Evolutionary conservation across 2,329 filamentous ascomycete species (phyloP).

Genomic region (Ceratocystis cacaofunesta): DNA sequence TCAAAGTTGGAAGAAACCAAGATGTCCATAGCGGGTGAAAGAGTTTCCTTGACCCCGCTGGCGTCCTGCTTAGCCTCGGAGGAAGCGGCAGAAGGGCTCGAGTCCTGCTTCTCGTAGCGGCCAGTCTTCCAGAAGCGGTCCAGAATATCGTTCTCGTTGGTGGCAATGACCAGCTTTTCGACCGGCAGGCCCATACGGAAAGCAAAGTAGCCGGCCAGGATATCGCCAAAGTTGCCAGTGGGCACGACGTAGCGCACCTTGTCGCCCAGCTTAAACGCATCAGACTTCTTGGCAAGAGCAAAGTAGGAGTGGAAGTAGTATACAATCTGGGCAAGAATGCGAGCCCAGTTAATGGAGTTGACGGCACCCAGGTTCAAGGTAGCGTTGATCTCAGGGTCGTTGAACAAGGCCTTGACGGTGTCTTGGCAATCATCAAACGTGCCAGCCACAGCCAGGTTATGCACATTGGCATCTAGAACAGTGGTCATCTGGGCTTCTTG

Average conservation of each 20-base stretch:
- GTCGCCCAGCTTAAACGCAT: slow-evolving; percentile 47
- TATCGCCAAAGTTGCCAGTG: slow-evolving; percentile 93
- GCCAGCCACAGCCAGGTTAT: slow-evolving; percentile 78
- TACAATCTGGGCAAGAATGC: slow-evolving; percentile 89
- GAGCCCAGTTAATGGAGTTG: slow-evolving; percentile 92
- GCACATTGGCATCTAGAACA: slow-evolving; percentile 75
- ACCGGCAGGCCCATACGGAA: slow-evolving; percentile 76
- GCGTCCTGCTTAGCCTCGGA: slow-evolving; percentile 47
- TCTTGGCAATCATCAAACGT: slow-evolving; percentile 97
- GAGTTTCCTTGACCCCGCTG: slow-evolving; percentile 73
- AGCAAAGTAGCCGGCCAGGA: slow-evolving; percentile 86
- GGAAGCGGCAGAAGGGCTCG: slow-evolving; percentile 30
- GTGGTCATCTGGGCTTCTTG: slow-evolving; percentile 98
- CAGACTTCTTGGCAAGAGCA: slow-evolving; percentile 47
- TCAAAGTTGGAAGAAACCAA: slow-evolving; percentile 95
- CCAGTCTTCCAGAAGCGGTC: slow-evolving; percentile 89
- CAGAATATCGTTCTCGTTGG: slow-evolving; percentile 95
- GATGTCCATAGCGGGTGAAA: slow-evolving; percentile 95
- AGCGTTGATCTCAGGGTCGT: slow-evolving; percentile 68
- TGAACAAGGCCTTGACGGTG: slow-evolving; percentile 86
- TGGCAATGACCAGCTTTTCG: slow-evolving; percentile 81
- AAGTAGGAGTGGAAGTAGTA: slow-evolving; percentile 98
- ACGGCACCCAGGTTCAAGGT: slow-evolving; percentile 77
- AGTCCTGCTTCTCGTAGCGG: slow-evolving; percentile 69
- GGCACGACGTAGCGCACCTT: slow-evolving; percentile 77